These are phyloP conservation scores for Pseudopyrenochaeta lycopersici DNA, from an alignment of 2,329 filamentous ascomycete genomes.

Conservation along the genomic window DNA sequence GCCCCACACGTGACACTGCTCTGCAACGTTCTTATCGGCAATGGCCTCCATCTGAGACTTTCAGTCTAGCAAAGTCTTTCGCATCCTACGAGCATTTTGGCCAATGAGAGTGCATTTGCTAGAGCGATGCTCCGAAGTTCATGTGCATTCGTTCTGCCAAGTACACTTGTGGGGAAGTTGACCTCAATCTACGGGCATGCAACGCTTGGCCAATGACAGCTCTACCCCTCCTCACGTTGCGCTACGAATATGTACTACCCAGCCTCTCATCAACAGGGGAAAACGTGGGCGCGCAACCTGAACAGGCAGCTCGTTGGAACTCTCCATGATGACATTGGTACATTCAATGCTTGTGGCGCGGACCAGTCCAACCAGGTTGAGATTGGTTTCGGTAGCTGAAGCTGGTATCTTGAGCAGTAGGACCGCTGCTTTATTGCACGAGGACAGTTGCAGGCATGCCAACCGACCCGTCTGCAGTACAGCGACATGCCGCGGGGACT, in stretches of 20 bases:
- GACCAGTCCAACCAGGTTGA: constrained; percentile 26
- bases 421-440: constrained; percentile 39
- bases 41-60: too few relatives aligned
- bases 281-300: constrained; percentile 23
- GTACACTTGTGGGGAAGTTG: constrained; percentile 12
- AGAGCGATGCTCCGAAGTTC: constrained; percentile 6
- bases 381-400: constrained; percentile 29
- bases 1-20: background rate
- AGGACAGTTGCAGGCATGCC: constrained; percentile 23
- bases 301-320: constrained; percentile 36
- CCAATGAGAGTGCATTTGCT: constrained; percentile 9
- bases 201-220: constrained; percentile 24
- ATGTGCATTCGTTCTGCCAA: constrained; percentile 22
- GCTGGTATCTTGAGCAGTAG: constrained; percentile 39
- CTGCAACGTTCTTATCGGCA: too few relatives aligned
- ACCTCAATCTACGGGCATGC: background rate
- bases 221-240: constrained; percentile 27
- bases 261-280: constrained; percentile 13
- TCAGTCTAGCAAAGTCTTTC: constrained; percentile 6
- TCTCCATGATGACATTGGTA: constrained; percentile 24
- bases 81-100: background rate
- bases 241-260: constrained; percentile 22
- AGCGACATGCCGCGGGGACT: constrained; percentile 20
- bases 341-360: constrained; percentile 17
- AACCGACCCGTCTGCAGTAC: constrained; percentile 18